These are phyloP conservation scores for Citrus unshiu DNA, from an alignment of 345 rosid species.

Conservation along the genomic window DNA sequence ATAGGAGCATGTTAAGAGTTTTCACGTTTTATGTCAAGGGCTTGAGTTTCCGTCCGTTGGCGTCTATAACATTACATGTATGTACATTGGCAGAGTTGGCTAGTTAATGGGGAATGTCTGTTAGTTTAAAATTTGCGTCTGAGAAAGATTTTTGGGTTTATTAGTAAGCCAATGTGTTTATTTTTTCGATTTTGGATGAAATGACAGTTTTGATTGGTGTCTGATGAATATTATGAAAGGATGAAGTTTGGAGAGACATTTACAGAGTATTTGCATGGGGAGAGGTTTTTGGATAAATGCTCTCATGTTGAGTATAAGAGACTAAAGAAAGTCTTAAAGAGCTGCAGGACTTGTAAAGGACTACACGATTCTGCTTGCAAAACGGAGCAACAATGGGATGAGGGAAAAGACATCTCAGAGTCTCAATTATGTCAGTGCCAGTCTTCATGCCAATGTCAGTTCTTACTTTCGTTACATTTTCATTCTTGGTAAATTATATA, in stretches of 20 bases:
- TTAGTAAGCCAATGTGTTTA: not conserved
- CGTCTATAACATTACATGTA: not conserved
- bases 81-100: not conserved
- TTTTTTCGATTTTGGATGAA: not conserved
- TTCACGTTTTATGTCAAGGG: too few relatives aligned
- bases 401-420: not conserved
- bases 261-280: conserved; percentile 67
- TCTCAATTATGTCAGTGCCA: conserved; percentile 39
- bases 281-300: conserved; percentile 49
- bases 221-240: conserved; percentile 4
- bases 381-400: conserved; percentile 13
- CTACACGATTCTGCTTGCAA: conserved; percentile 17
- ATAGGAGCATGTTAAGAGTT: too few relatives aligned
- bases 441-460: conserved; percentile 55
- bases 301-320: conserved; percentile 82
- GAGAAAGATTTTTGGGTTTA: not conserved
- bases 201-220: not conserved
- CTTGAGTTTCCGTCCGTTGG: not conserved
- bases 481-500: not conserved
- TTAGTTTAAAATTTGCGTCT: not conserved
- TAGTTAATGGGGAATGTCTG: not conserved
- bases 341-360: conserved; percentile 55
- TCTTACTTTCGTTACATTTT: not conserved
- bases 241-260: conserved; percentile 96
- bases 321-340: conserved; percentile 78